Evolutionary conservation across 2,329 filamentous ascomycete genomes (phyloP), one percentile per base, ranked within the genome.

Genomic region (Truncatella angustata): DNA sequence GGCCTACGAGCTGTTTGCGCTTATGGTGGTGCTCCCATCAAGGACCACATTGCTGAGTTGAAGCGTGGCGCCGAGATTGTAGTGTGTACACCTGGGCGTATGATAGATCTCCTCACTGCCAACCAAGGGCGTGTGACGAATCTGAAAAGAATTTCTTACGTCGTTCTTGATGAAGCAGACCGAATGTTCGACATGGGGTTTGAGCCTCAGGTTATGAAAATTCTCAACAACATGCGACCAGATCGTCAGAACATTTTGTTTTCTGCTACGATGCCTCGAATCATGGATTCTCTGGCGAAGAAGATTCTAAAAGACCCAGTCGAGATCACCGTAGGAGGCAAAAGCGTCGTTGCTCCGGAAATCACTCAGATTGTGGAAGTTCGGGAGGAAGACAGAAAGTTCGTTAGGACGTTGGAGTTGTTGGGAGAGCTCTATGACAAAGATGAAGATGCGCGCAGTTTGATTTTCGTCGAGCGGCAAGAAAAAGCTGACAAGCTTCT

Each of bases 111-210:
- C 16, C 77, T 99, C 28, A 90, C 91, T 36, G 91, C 92, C 48
- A 99, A 97, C 66, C 87, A 90, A 58, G 93, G 93, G n/a, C 85
- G 92, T 56, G 92, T 97, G 9, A 96, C 93, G 11, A 97, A 95
- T 64, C 78, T 99, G 52, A 85, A 82, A 60, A 83, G 94, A 57
- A 90, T 96, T 11, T 94, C 91, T 0, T 99, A 97, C 67, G 85
- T 97, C 21, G 94, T 99, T 10, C 82, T 99, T 35, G 94, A 99
- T 66, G 94, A 99, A 73, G 94, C 94, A 44, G 94, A 99, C 71
- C 88, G 94, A 56, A 97, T 99, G 94, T 97, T 97, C 67, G 94
- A 99, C 69, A 97, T 99, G 94, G 94, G 94, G 12, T 99, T 99
- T 65, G 93, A 96, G 71, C 93, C 94, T 2, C 94, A 99, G 69